Evolutionary conservation across 2,329 filamentous ascomycete species (phyloP).

Genomic region (Pyrenophora seminiperda): DNA sequence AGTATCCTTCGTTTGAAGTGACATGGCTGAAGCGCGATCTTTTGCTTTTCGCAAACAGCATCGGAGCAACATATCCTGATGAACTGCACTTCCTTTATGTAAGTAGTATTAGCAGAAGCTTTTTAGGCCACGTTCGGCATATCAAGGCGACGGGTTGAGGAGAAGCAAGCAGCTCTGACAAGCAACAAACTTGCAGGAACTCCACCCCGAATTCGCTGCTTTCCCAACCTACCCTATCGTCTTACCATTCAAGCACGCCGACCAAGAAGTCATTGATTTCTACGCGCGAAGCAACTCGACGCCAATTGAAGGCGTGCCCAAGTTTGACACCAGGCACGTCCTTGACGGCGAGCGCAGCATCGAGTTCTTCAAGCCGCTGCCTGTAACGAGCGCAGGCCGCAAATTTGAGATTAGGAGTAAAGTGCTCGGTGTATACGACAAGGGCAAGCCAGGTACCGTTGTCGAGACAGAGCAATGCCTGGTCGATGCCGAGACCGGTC

Average conservation of each 20-base stretch:
- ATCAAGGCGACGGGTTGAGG: background rate
- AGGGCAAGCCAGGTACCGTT: conserved; percentile 81
- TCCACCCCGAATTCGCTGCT: conserved; percentile 82
- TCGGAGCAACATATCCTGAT: conserved; percentile 75
- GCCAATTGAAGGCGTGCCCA: conserved; percentile 75
- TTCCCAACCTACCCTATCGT: conserved; percentile 90
- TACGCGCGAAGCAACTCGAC: conserved; percentile 70
- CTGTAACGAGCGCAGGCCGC: conserved; percentile 70
- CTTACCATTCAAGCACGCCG: conserved; percentile 79
- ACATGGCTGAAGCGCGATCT: conserved; percentile 88
- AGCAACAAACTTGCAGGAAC: conserved; percentile 72
- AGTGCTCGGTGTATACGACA: conserved; percentile 86
- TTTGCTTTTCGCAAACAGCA: conserved; percentile 87
- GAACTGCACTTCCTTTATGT: conserved; percentile 94
- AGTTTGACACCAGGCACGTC: conserved; percentile 73
- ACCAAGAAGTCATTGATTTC: conserved; percentile 82
- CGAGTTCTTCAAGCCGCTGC: conserved; percentile 76
- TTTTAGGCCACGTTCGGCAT: too few relatives aligned
- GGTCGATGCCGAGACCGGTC: conserved; percentile 70
- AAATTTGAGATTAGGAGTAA: conserved; percentile 78
- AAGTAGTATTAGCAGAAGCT: conserved; percentile 40
- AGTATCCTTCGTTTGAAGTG: conserved; percentile 76
- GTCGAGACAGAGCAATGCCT: conserved; percentile 79
- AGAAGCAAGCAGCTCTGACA: conserved; percentile 8
- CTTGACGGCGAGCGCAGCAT: conserved; percentile 86